Base-by-base conservation (phyloP, 495 filamentous ascomycete species). In the Penicillium turbatum region DNA sequence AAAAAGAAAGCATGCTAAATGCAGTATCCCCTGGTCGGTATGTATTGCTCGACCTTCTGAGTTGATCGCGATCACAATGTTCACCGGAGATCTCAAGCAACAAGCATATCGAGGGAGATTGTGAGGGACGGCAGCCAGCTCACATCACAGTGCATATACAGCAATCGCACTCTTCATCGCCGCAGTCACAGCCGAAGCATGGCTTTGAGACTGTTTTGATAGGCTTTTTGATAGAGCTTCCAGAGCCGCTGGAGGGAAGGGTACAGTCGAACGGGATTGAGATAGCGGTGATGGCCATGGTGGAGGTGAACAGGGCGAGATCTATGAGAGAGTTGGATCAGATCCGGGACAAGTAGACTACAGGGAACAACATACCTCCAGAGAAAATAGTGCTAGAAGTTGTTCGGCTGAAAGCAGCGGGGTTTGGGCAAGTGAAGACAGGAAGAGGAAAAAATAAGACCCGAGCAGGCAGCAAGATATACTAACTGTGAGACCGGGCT, bases 91-190 rank as follows among this genome's bases (percentile, higher is more conserved):
- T 5, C 27, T 6, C 37, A 15, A 51, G 1, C 17, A n/a, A n/a
- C 9, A 13, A 39, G 17, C 12, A 21, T 19, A 19, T 40, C 15
- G 15, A 49, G 12, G 24, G 16, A 16, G 16, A 30, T 26, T 29
- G 12, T 11, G 37, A 17, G 26, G 9, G 16, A 21, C 11, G 27
- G 15, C 24, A 31, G 26, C 9, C 24, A 30, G 35, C 30, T 71
- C 59, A 75, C 73, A 76, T 76, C 51, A 76, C 67, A 21, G 69
- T 71, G 48, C 73, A 76, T 45, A 76, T 72, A 45, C 73, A 76
- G 48, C 66, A 73, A 48, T 76, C 73, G 36, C 73, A 76, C 44
- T 71, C 73, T 29, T 72, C 71, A 50, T 71, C 72, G 2, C 73
- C 71, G 32, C 73, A 76, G 43, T 73, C 73, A 36, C 73, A 76